Conservation (phyloP, 73 alveolate species). For the Strombidium stylifer region DNA sequence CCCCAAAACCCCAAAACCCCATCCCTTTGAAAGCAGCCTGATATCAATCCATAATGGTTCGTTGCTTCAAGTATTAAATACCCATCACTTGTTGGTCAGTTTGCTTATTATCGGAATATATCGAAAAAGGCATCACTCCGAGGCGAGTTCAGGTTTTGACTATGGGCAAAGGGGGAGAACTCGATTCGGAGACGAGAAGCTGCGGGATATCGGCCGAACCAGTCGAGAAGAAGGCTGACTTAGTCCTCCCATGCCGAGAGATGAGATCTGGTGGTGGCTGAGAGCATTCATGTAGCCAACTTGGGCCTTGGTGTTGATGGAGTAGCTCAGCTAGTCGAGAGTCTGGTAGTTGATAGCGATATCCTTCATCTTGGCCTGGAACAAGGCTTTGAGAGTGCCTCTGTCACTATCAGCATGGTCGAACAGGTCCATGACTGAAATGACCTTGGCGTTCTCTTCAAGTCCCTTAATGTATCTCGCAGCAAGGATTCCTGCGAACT, state of each 20-base stretch:
- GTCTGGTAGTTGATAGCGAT: background rate
- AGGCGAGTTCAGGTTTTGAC: too few species aligned
- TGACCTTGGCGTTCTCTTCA: background rate
- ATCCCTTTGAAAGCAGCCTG: too few species aligned
- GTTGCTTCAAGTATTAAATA: too few species aligned
- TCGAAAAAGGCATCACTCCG: too few species aligned
- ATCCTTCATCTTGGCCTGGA: background rate
- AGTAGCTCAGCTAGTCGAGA: background rate
- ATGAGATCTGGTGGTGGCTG: background rate
- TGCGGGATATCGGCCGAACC: constrained; percentile 29
- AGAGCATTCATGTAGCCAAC: background rate
- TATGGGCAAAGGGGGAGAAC: too few species aligned
- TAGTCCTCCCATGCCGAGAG: background rate
- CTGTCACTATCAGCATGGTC: background rate
- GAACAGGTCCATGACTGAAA: constrained; percentile 14
- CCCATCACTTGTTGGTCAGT: too few species aligned
- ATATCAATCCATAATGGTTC: too few species aligned
- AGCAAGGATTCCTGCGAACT: constrained; percentile 29
- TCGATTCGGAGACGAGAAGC: constrained; percentile 9
- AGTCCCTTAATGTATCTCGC: constrained; percentile 1
- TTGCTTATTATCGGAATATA: too few species aligned
- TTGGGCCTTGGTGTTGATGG: background rate
- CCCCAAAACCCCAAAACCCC: too few species aligned
- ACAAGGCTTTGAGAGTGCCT: constrained; percentile 2
- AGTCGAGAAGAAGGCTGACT: too few species aligned